These are phyloP conservation scores for Pythium dissimile DNA, from an alignment of 352 stramenopile genomes.

Conservation along the genomic window DNA sequence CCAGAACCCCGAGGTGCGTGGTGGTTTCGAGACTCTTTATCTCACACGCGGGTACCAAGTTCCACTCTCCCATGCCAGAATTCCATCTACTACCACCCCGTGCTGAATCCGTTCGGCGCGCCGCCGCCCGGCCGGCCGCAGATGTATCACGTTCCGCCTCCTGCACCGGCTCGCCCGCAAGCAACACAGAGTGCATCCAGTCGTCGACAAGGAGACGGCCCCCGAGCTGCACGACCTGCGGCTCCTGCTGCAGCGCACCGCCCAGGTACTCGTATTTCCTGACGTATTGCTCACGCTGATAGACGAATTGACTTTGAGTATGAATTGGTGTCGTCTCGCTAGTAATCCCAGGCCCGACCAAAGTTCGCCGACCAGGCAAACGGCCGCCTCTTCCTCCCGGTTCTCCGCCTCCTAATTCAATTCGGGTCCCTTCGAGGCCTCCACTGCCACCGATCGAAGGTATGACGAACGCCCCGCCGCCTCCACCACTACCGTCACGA, in stretches of 20 bases:
- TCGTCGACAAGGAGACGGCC: background rate
- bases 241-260: slow-evolving; percentile 10
- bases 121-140: slow-evolving; percentile 62
- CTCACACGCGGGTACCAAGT: background rate
- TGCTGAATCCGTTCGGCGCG: slow-evolving; percentile 70
- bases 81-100: slow-evolving; percentile 81
- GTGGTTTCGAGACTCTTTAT: too few relatives aligned
- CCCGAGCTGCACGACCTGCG: background rate
- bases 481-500: background rate
- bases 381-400: slow-evolving; percentile 49
- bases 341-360: background rate
- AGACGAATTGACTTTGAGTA: too few relatives aligned
- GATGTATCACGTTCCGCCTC: slow-evolving; percentile 43
- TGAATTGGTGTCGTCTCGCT: background rate
- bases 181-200: background rate
- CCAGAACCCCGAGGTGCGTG: slow-evolving; percentile 64
- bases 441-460: slow-evolving; percentile 39
- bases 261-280: background rate
- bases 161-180: background rate
- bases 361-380: slow-evolving; percentile 44
- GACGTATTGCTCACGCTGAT: too few relatives aligned
- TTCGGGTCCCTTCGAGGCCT: slow-evolving; percentile 53
- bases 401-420: slow-evolving; percentile 51
- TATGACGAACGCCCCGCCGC: background rate
- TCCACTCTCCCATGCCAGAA: slow-evolving; percentile 29